phyloP scores from a whole-genome alignment of 352 stramenopile genomes.

The Phytophthora meadii region DNA sequence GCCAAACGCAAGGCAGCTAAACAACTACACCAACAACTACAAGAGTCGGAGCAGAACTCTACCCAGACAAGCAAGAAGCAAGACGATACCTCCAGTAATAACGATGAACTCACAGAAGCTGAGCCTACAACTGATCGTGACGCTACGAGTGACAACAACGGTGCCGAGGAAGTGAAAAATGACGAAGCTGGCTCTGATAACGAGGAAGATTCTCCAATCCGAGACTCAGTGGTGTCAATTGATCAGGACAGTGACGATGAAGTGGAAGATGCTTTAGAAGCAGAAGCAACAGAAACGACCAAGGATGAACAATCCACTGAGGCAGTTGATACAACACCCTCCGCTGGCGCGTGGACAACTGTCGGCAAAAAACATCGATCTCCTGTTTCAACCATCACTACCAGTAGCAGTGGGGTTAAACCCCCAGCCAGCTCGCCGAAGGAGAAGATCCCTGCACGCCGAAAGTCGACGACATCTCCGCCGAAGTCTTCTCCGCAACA shows the following conservation, averaged over 20 bases:
- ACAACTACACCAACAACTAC: constrained; percentile 38
- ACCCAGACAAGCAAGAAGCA: constrained; percentile 1
- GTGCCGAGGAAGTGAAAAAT: constrained; percentile 10
- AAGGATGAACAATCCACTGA: constrained; percentile 1
- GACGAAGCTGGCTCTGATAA: constrained; percentile 31
- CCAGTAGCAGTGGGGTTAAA: constrained; percentile 8
- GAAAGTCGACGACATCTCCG: constrained; percentile 17
- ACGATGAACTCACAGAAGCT: background rate
- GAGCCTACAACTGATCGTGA: background rate
- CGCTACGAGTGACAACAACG: background rate
- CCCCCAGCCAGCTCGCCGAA: constrained; percentile 3
- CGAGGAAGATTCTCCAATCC: constrained; percentile 24
- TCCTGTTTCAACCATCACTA: constrained; percentile 17
- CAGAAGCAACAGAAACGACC: constrained; percentile 3
- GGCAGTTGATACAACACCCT: constrained; percentile 2
- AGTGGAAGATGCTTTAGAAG: constrained; percentile 5
- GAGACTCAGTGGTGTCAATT: constrained; percentile 18
- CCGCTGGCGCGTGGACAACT: constrained; percentile 68
- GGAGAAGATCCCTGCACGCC: constrained; percentile 13
- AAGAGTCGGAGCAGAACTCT: constrained; percentile 18
- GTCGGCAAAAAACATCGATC: constrained; percentile 75
- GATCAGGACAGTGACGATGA: constrained; percentile 29
- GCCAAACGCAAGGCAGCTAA: constrained; percentile 59
- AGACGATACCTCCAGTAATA: background rate
- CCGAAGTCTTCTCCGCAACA: constrained; percentile 12